Evolutionary conservation across 176 grass and related monocot genomes (phyloP).

Genomic region (Hordeum marinum): DNA sequence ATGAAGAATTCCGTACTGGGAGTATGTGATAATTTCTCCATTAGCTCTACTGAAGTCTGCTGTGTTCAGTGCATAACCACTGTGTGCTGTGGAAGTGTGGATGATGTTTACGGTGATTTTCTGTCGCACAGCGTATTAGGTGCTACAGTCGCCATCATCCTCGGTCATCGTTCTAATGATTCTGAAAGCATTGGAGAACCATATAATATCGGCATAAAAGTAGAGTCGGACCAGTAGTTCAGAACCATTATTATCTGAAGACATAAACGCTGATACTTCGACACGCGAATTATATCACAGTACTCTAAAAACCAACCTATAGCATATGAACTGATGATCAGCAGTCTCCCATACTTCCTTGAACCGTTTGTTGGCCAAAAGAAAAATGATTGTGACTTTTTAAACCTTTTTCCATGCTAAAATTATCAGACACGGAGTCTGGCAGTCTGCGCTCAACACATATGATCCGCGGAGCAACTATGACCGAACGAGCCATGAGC

Average conservation of each 20-base stretch:
- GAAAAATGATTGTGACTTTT: neutral
- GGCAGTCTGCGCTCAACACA: neutral
- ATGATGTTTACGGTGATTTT: neutral
- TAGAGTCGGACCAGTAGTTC: neutral
- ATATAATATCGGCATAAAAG: neutral
- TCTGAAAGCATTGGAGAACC: neutral
- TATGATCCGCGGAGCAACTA: neutral
- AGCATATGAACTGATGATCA: neutral
- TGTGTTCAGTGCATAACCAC: neutral
- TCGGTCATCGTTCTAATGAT: neutral
- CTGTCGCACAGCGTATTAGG: slow-evolving; percentile 36
- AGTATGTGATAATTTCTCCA: slow-evolving; percentile 25
- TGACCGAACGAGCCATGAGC: neutral
- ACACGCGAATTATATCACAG: too few relatives aligned
- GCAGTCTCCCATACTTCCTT: neutral
- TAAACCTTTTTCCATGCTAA: neutral
- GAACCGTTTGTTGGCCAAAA: neutral
- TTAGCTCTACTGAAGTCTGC: neutral
- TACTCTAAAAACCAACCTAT: neutral
- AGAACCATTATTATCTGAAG: slow-evolving; percentile 18
- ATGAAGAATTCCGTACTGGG: slow-evolving; percentile 46
- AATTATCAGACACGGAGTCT: neutral
- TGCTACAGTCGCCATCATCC: slow-evolving; percentile 33
- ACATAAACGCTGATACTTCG: neutral
- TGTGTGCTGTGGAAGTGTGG: too few relatives aligned